Conservation (phyloP, 1,139 yeast genomes). For the Blastobotrys illinoisensis region DNA sequence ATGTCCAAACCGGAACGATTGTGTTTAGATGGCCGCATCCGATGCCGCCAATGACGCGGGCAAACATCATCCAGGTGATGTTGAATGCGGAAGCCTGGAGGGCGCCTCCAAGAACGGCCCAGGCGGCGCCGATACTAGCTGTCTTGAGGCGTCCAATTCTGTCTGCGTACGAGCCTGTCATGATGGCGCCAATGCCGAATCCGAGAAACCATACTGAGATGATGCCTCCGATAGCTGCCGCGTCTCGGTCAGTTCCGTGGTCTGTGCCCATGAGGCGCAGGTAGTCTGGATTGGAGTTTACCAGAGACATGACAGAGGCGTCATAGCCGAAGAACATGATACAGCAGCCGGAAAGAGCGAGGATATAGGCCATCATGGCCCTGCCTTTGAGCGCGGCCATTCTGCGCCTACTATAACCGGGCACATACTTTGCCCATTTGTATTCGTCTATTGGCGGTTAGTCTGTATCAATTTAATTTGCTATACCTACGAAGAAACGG, state of each 20-base stretch:
- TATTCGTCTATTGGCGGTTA: neutral
- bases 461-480: neutral
- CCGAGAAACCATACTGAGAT: conserved; percentile 3
- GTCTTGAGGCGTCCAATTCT: conserved; percentile 1
- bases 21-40: conserved; percentile 2
- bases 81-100: conserved; percentile 1
- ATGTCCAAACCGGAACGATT: conserved; percentile 2
- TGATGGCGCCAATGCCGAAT: conserved; percentile 2
- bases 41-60: conserved; percentile 1
- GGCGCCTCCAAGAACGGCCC: conserved; percentile 1
- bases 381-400: neutral
- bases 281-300: conserved; percentile 1
- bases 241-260: conserved; percentile 1
- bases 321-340: conserved; percentile 3
- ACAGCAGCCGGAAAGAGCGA: conserved; percentile 1
- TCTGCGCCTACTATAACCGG: neutral
- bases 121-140: neutral
- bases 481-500: neutral
- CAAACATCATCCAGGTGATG: conserved; percentile 5
- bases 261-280: conserved; percentile 1
- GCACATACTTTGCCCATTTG: neutral
- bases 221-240: conserved; percentile 2
- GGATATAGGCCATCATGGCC: neutral
- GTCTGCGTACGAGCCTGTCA: conserved; percentile 1
- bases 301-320: conserved; percentile 3